Conservation (phyloP, 2,329 filamentous ascomycete genomes). For the Zymoseptoria tritici region DNA sequence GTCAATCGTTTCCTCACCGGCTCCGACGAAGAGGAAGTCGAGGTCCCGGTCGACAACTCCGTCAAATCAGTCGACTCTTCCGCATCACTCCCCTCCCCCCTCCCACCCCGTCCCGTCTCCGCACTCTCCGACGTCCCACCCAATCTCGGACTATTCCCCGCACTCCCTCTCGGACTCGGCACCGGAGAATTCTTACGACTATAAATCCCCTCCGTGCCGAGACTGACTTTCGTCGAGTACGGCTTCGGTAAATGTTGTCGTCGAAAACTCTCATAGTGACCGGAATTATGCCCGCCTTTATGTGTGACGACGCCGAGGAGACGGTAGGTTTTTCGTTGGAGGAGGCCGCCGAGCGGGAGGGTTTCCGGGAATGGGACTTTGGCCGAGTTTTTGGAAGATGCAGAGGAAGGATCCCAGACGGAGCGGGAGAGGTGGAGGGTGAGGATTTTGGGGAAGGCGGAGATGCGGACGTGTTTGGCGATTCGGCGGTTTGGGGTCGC, state of each 20-base stretch:
- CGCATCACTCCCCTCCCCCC: too few species aligned
- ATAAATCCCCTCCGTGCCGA: slow-evolving; percentile 67
- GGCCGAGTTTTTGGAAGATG: slow-evolving; percentile 85
- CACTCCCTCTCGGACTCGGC: slow-evolving; percentile 27
- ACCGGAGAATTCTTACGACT: slow-evolving; percentile 43
- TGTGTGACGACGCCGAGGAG: slow-evolving; percentile 85
- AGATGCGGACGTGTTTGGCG: slow-evolving; percentile 79
- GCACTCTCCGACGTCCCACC: too few species aligned
- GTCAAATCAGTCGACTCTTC: not conserved
- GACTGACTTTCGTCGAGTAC: slow-evolving; percentile 73
- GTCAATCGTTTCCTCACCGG: not conserved
- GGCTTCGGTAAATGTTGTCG: slow-evolving; percentile 73
- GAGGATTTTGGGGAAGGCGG: slow-evolving; percentile 78
- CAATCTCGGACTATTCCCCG: too few species aligned
- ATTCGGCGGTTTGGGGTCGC: slow-evolving; percentile 76
- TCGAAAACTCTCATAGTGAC: slow-evolving; percentile 94
- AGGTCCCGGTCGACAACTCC: not conserved
- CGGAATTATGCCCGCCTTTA: slow-evolving; percentile 90
- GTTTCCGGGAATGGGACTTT: slow-evolving; percentile 88
- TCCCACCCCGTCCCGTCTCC: too few species aligned
- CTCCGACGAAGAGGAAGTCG: too few species aligned
- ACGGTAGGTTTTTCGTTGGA: slow-evolving; percentile 72
- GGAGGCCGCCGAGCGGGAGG: slow-evolving; percentile 71
- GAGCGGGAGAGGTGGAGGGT: slow-evolving; percentile 89
- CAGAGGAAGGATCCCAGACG: slow-evolving; percentile 67